Base-by-base conservation (phyloP, 345 rosid species). In the Durio zibethinus region DNA sequence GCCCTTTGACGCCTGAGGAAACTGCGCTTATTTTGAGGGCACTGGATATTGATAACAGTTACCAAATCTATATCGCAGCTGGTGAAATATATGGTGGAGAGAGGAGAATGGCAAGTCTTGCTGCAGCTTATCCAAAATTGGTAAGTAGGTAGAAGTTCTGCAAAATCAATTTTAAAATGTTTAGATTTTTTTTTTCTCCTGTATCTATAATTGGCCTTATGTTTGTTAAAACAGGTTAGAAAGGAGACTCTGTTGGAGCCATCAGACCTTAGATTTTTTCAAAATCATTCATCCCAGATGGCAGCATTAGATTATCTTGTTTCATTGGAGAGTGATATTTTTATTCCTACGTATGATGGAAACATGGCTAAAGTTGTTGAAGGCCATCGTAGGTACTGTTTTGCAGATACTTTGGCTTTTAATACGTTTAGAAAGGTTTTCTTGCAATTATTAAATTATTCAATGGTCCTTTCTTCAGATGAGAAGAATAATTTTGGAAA, bases 341-440 rank as follows among this genome's bases (percentile, higher is more conserved):
- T 97, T 50, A 90, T 97, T 40, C 98, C 98, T 48, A 97, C 99
- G 1, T 97, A 92, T 80, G 94, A 92, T 74, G 99, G 99, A 62
- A 97, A 97, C 90, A 97, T 97, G 99, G 99, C 99, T 1, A 97
- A 92, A 87, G 98, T 94, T 63, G 98, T 97, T 33, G 97, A 94
- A 90, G 99, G 99, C 81, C 99, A 97, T 83, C 90, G 99, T 77
- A 91, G 98, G 99, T 95, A 83, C 62, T 21, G 36, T 53, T 74
- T 68, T 67, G 31, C 31, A 4, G 21, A 16, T 10, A 36, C 4
- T 38, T 73, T 66, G 4, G 31, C 15, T 74, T 52, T 40, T 40
- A 23, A 14, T 23, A 47, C 1, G 33, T 76, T 36, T 33, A 9
- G 43, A 35, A 52, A 23, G 21, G 12, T 50, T 76, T 57, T 29